A percentile compares a stretch with the other conserved stretches of the same genome.
Evolutionary conservation across 768 basidiomycete genomes (phyloP).

Genomic region (Kwoniella sp.): DNA sequence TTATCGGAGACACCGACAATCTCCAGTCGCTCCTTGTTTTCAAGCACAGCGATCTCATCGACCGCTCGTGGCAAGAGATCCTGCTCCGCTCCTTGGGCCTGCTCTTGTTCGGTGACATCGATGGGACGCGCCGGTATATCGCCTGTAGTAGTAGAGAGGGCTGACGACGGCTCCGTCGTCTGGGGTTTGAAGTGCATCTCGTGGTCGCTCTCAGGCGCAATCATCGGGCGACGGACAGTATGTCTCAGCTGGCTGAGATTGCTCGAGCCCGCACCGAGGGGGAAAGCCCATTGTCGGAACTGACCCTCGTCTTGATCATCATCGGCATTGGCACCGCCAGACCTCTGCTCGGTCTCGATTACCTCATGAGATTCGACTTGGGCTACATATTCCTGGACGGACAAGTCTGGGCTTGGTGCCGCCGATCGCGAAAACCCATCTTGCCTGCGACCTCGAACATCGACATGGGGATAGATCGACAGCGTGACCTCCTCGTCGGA

Average conservation of each 20-base stretch:
- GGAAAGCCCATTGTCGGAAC: conserved; percentile 29
- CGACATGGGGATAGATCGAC: conserved; percentile 1
- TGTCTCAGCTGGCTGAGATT: background rate
- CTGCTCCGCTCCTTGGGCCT: too few species aligned
- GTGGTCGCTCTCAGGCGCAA: too few species aligned
- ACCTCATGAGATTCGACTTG: background rate
- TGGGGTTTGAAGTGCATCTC: too few species aligned
- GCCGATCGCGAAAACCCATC: conserved; percentile 15
- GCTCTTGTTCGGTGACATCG: too few species aligned
- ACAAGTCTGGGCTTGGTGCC: conserved; percentile 14
- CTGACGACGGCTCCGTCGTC: too few species aligned
- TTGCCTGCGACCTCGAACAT: background rate
- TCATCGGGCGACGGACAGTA: too few species aligned
- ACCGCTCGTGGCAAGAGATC: conserved; percentile 7
- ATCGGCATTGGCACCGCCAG: background rate
- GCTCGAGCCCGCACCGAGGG: background rate
- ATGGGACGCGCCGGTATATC: too few species aligned
- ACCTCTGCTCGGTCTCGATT: background rate
- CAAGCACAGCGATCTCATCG: conserved; percentile 28
- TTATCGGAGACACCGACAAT: conserved; percentile 16
- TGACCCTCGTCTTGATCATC: background rate
- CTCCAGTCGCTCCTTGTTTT: conserved; percentile 1
- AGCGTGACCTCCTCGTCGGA: background rate
- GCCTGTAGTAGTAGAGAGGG: too few species aligned
- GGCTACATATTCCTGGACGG: background rate